A percentile compares a stretch with the other conserved stretches of the same genome.
Conservation (phyloP, 1,284 basidiomycete genomes). For the Rhizoctonia solani region DNA sequence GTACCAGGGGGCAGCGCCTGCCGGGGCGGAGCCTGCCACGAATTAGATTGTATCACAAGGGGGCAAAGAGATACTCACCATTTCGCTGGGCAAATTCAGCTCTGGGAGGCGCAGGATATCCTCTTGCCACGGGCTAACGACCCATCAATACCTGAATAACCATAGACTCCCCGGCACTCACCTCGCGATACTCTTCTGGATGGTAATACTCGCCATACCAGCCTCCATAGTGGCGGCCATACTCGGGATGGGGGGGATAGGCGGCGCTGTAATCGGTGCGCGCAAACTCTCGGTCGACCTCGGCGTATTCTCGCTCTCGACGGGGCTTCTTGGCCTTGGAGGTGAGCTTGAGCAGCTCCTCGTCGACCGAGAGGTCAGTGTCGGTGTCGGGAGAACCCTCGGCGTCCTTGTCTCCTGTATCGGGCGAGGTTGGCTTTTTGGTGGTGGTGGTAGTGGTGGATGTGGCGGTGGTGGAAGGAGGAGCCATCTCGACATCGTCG, state of each 20-base stretch:
- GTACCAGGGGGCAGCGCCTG: constrained; percentile 8
- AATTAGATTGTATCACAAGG: not conserved
- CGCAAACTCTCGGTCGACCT: constrained; percentile 5
- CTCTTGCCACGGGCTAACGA: not conserved
- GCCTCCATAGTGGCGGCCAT: not conserved
- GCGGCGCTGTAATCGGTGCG: not conserved
- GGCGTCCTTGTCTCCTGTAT: not conserved
- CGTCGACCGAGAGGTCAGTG: constrained; percentile 30
- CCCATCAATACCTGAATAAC: no score
- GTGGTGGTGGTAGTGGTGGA: no score
- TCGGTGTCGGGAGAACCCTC: constrained; percentile 18
- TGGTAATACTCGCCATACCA: not conserved
- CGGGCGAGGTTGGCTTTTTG: no score
- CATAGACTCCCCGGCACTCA: not conserved
- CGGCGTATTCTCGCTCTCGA: constrained; percentile 1
- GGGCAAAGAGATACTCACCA: not conserved
- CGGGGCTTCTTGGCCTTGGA: not conserved
- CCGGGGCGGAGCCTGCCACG: constrained; percentile 1
- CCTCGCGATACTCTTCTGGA: not conserved
- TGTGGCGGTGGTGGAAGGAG: no score
- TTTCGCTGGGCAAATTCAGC: constrained; percentile 10
- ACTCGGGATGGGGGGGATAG: not conserved
- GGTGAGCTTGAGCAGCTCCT: constrained; percentile 19
- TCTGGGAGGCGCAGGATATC: not conserved
- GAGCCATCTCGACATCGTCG: no score